Conservation (phyloP, 495 filamentous ascomycete genomes). For the Parmelia sp. region DNA sequence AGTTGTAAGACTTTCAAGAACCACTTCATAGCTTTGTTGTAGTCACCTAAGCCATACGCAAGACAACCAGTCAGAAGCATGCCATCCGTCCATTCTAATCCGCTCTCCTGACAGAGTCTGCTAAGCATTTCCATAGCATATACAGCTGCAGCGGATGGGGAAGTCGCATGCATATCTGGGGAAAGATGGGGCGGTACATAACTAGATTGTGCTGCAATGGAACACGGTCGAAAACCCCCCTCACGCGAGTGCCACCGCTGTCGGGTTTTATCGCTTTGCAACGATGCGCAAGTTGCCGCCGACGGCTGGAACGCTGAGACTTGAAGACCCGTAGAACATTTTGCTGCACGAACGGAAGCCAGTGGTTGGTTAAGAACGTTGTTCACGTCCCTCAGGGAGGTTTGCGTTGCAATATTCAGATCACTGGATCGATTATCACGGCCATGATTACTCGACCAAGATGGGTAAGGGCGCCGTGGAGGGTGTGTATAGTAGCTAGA, state of each 20-base stretch:
- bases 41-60: constrained; percentile 85
- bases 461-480: constrained; percentile 23
- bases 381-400: not conserved
- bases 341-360: constrained; percentile 1
- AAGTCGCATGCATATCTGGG: constrained; percentile 48
- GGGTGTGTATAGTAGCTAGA: constrained; percentile 11
- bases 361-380: not conserved
- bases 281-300: not conserved
- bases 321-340: not conserved
- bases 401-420: not conserved
- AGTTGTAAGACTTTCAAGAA: constrained; percentile 78
- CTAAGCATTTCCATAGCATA: constrained; percentile 73
- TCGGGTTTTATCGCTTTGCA: constrained; percentile 1
- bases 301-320: constrained; percentile 2
- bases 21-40: constrained; percentile 80
- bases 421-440: constrained; percentile 10
- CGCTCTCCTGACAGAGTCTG: constrained; percentile 75
- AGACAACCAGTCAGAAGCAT: constrained; percentile 91
- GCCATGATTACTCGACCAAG: constrained; percentile 21
- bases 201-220: constrained; percentile 8
- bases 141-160: constrained; percentile 50
- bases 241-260: constrained; percentile 13
- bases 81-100: constrained; percentile 92
- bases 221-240: constrained; percentile 3
- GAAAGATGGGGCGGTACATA: constrained; percentile 23